Percentiles rank a stretch among this genome's conserved stretches.
These are phyloP conservation scores for Penicillium alfredii DNA, from an alignment of 495 filamentous ascomycete species.

Conservation along the genomic window DNA sequence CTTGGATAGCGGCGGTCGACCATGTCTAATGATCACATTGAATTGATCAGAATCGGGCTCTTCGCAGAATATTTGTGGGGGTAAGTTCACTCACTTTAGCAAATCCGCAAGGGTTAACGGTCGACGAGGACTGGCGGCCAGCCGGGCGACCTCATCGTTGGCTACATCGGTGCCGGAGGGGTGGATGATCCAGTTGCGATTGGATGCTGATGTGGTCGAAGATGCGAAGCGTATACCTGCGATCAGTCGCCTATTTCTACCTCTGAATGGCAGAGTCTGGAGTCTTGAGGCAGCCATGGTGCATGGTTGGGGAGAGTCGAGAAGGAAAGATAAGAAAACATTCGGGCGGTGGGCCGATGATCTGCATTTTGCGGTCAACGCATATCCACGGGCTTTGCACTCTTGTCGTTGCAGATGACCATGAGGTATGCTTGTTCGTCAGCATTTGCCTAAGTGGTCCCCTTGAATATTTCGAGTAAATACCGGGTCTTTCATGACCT, in stretches of 20 bases:
- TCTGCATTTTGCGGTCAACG: slow-evolving; percentile 11
- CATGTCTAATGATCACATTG: slow-evolving; percentile 55
- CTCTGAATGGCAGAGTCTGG: slow-evolving; percentile 5
- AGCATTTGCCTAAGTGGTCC: too few species aligned
- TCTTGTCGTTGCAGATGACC: too few species aligned
- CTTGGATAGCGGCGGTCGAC: slow-evolving; percentile 78
- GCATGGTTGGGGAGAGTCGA: slow-evolving; percentile 1
- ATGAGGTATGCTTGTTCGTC: too few species aligned
- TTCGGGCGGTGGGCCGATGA: slow-evolving; percentile 6
- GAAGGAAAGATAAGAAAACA: slow-evolving; percentile 5
- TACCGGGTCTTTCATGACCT: too few species aligned
- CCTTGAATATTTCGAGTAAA: too few species aligned
- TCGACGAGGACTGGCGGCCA: slow-evolving; percentile 74
- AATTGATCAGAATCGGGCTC: background rate
- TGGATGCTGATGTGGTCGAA: slow-evolving; percentile 13
- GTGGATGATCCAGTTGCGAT: slow-evolving; percentile 14
- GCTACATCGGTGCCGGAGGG: slow-evolving; percentile 37
- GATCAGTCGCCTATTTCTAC: too few species aligned
- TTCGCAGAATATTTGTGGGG: background rate
- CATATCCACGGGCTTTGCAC: too few species aligned
- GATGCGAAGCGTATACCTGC: too few species aligned
- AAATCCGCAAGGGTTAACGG: slow-evolving; percentile 81
- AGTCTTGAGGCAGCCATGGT: slow-evolving; percentile 8
- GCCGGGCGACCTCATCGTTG: slow-evolving; percentile 67
- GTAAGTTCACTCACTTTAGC: slow-evolving; percentile 62